Base-by-base conservation (phyloP, 164 flowering plant species). In the Warburgia ugandensis region DNA sequence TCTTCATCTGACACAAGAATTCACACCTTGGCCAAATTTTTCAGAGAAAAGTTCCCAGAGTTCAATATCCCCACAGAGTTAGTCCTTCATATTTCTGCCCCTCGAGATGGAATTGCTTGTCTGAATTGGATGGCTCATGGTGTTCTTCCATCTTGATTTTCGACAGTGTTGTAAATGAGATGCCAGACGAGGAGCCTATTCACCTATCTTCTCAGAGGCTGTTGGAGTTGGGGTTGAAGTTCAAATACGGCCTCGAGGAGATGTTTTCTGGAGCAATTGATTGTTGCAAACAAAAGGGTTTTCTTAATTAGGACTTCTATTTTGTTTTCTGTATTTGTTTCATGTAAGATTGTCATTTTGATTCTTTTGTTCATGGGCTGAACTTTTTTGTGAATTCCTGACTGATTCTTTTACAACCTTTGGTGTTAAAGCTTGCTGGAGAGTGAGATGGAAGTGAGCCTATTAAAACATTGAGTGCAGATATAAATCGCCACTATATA, bases 201-300 rank as follows among this genome's bases (percentile, higher is more conserved):
- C 26, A 64, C 1, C 17, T 72, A 6, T 66, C 81, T 7, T 61
- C 85, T 4, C 63, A 71, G 72, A 82, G 79, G 59, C 71, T 79
- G 0, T 5, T 67, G 50, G 77, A 68, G 56, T 10, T 65, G 29
- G 85, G 90, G 13, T 83, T 77, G 61, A 48, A 68, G 45, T 77
- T 45, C 41, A 61, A 66, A 45, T 56, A 74, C 32, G 71, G 77
- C 3, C 37, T 73, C 0, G 73, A 77, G 6, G 86, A 77, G 5
- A 83, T 79, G 74, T 72, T 58, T 28, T 60, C 56, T 47, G 71
- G 56, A 30, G 77, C 71, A 28, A 54, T 72, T 28, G 27, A 47
- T 2, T 33, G 70, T 16, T 66, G 77, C 59, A 69, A 58, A 50
- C 44, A 63, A 13, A 65, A 56, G 58, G 66, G 70, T 16, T 56